Percentiles rank a stretch among this genome's conserved stretches.
phyloP scores from a whole-genome alignment of 2,329 filamentous ascomycete species.

The Alternaria sp. region DNA sequence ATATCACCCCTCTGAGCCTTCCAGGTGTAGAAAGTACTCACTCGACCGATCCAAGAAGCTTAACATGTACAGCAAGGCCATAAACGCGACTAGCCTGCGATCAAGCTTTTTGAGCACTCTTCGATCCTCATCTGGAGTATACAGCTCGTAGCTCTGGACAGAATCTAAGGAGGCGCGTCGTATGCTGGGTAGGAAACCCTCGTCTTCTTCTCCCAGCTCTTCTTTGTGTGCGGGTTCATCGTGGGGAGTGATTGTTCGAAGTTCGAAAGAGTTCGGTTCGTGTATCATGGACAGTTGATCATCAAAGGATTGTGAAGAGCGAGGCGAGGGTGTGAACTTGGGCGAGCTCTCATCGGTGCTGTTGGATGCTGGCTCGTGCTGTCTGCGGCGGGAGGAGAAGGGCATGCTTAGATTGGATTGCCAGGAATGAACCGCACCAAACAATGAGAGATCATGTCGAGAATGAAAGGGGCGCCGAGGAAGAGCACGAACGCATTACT shows the following conservation, averaged over 20 bases:
- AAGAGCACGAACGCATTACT: constrained; percentile 7
- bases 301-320: constrained; percentile 27
- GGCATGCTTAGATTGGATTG: constrained; percentile 21
- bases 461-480: neutral
- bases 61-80: constrained; percentile 83
- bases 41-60: constrained; percentile 88
- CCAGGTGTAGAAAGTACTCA: constrained; percentile 50
- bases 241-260: constrained; percentile 29
- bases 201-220: constrained; percentile 34
- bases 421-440: neutral
- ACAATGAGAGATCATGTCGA: constrained; percentile 8
- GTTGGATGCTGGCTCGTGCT: constrained; percentile 23
- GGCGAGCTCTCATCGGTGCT: constrained; percentile 34
- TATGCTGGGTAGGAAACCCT: constrained; percentile 27
- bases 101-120: constrained; percentile 79
- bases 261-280: constrained; percentile 35
- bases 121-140: constrained; percentile 74
- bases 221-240: constrained; percentile 17
- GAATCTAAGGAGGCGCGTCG: constrained; percentile 36
- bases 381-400: constrained; percentile 22
- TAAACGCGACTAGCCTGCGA: constrained; percentile 77
- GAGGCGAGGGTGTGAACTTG: constrained; percentile 34
- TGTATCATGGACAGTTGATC: constrained; percentile 17
- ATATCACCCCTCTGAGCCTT: neutral
- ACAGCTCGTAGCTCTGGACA: constrained; percentile 60